Conservation (phyloP, 805 yeast genomes). For the Candida loeiensis region DNA sequence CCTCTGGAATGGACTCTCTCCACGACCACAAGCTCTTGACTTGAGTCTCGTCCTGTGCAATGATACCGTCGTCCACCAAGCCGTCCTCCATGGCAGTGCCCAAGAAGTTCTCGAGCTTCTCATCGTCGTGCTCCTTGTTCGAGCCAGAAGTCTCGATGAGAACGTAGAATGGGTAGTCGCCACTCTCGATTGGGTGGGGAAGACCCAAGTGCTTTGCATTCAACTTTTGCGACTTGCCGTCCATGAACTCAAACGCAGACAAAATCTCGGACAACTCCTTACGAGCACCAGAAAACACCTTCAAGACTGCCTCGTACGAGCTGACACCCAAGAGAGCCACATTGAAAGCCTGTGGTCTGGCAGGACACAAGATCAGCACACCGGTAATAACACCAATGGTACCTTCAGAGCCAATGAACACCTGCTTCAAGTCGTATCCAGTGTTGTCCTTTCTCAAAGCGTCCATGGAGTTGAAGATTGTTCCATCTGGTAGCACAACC, state of each 20-base stretch:
- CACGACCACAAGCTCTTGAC: constrained; percentile 82
- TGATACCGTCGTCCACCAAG: constrained; percentile 85
- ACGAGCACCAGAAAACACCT: constrained; percentile 76
- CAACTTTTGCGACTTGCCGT: constrained; percentile 59
- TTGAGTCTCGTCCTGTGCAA: constrained; percentile 94
- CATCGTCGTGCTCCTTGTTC: constrained; percentile 88
- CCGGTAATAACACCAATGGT: constrained; percentile 89
- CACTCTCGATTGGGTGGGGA: constrained; percentile 74
- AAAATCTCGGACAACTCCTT: constrained; percentile 77
- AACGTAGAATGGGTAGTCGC: constrained; percentile 80
- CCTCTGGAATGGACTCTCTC: constrained; percentile 94
- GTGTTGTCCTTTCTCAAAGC: constrained; percentile 92
- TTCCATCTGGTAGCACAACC: constrained; percentile 90
- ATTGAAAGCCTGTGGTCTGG: constrained; percentile 80
- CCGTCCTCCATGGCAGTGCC: constrained; percentile 84
- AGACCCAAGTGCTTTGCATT: constrained; percentile 57
- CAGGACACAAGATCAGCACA: constrained; percentile 83
- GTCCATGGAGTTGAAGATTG: constrained; percentile 72
- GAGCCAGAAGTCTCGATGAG: constrained; percentile 97
- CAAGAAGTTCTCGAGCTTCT: constrained; percentile 78
- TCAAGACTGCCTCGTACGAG: constrained; percentile 78
- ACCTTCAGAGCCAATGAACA: constrained; percentile 93
- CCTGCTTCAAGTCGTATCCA: constrained; percentile 88
- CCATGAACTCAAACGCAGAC: constrained; percentile 95
- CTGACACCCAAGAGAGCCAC: constrained; percentile 85